These are phyloP conservation scores for Heliamphora pulchella DNA, from an alignment of 179 eudicot genomes.

Conservation along the genomic window DNA sequence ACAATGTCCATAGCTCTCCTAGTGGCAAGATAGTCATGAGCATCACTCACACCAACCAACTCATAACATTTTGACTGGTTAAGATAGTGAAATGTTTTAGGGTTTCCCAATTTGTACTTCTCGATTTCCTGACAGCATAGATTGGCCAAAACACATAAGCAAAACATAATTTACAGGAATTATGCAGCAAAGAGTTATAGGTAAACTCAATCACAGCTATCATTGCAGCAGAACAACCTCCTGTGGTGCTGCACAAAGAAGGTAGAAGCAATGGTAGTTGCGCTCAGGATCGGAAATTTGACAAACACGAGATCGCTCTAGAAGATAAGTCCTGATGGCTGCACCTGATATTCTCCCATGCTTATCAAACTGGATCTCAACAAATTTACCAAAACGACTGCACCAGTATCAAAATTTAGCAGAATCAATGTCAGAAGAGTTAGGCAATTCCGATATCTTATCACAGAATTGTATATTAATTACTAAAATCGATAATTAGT, in stretches of 20 bases:
- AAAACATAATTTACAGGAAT: neutral
- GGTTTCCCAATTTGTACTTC: conserved; percentile 66
- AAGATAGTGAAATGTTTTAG: conserved; percentile 78
- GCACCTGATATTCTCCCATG: conserved; percentile 99
- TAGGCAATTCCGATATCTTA: neutral
- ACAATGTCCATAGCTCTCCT: conserved; percentile 64
- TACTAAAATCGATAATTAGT: neutral
- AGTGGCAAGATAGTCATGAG: conserved; percentile 54
- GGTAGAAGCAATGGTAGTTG: conserved; percentile 97
- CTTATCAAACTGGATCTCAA: conserved; percentile 97
- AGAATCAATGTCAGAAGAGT: conserved; percentile 12
- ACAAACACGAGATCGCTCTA: conserved; percentile 97
- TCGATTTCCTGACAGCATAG: conserved; percentile 56
- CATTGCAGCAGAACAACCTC: conserved; percentile 43
- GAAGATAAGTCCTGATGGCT: conserved; percentile 91
- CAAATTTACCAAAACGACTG: conserved; percentile 99
- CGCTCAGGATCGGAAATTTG: conserved; percentile 92
- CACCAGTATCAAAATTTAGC: conserved; percentile 25
- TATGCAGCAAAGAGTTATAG: conserved; percentile 3
- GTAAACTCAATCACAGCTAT: conserved; percentile 5
- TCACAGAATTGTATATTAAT: neutral
- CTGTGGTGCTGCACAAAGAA: conserved; percentile 95
- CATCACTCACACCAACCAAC: conserved; percentile 75
- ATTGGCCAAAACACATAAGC: conserved; percentile 13
- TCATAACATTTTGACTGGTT: conserved; percentile 90